A percentile compares a stretch with the other conserved stretches of the same genome.
Conservation (phyloP, 306 rosid species). For the Mimosa pudica region DNA sequence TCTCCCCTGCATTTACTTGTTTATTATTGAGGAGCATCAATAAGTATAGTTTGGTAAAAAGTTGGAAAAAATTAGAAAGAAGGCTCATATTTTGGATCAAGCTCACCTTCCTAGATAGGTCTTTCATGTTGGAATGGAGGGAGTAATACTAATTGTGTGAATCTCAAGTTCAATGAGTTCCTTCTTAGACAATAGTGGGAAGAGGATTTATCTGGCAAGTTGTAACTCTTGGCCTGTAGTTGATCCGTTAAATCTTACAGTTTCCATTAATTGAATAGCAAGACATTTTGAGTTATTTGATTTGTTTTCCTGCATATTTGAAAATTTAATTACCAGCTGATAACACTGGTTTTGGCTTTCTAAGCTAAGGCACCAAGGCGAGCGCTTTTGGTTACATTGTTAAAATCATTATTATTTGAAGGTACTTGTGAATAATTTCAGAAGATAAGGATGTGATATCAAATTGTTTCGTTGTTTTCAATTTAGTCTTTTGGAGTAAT, state of each 20-base stretch:
- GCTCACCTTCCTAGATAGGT: too few species aligned
- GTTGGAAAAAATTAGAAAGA: too few species aligned
- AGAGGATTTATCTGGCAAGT: background rate
- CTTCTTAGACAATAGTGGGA: constrained; percentile 4
- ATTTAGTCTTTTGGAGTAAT: background rate
- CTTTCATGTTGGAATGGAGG: too few species aligned
- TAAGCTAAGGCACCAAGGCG: background rate
- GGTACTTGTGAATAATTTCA: background rate
- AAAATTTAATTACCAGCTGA: background rate
- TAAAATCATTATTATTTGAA: background rate
- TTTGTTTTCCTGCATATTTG: constrained; percentile 18
- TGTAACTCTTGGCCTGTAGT: constrained; percentile 16
- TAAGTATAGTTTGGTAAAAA: too few species aligned
- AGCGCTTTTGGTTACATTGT: background rate
- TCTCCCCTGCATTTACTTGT: too few species aligned
- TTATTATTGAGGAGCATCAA: too few species aligned
- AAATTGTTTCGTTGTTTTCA: background rate
- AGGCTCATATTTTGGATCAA: too few species aligned
- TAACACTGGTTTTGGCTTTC: constrained; percentile 11
- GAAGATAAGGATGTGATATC: background rate
- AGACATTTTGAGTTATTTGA: constrained; percentile 11
- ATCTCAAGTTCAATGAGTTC: constrained; percentile 3
- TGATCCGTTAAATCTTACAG: background rate
- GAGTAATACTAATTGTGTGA: background rate
- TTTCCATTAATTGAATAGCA: constrained; percentile 6